These are phyloP conservation scores for Flaveria robusta DNA, from an alignment of 129 eudicot species.

Conservation along the genomic window DNA sequence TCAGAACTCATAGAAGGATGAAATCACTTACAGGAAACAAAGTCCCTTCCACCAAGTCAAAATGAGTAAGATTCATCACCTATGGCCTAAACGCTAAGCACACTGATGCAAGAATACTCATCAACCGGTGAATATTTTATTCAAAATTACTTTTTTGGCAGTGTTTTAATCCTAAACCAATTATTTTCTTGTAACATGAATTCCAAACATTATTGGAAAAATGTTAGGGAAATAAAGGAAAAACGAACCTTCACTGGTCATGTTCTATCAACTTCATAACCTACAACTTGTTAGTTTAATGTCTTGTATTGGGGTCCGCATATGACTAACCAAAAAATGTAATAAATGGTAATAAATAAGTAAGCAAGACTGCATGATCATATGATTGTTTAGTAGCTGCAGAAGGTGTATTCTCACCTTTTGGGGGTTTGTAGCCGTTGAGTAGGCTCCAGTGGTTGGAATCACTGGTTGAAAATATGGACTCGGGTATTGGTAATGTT, in stretches of 20 bases:
- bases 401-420: slow-evolving; percentile 57
- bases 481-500: slow-evolving; percentile 71
- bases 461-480: slow-evolving; percentile 60
- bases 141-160: background rate
- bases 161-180: slow-evolving; percentile 1
- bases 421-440: slow-evolving; percentile 44
- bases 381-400: slow-evolving; percentile 43
- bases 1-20: slow-evolving; percentile 11
- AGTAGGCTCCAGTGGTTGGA: slow-evolving; percentile 52
- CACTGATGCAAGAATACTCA: slow-evolving; percentile 68
- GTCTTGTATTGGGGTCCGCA: slow-evolving; percentile 74
- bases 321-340: slow-evolving; percentile 42
- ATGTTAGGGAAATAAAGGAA: background rate
- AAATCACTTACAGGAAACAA: slow-evolving; percentile 70
- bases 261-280: slow-evolving; percentile 67
- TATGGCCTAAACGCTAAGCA: slow-evolving; percentile 90
- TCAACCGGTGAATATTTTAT: slow-evolving; percentile 51
- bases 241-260: slow-evolving; percentile 77
- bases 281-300: slow-evolving; percentile 80
- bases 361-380: too few relatives aligned
- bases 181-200: background rate
- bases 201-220: background rate
- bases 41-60: slow-evolving; percentile 93
- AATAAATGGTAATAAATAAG: background rate
- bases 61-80: slow-evolving; percentile 99